These are phyloP conservation scores for Aureobasidium subglaciale DNA, from an alignment of 2,329 filamentous ascomycete genomes.

Conservation along the genomic window DNA sequence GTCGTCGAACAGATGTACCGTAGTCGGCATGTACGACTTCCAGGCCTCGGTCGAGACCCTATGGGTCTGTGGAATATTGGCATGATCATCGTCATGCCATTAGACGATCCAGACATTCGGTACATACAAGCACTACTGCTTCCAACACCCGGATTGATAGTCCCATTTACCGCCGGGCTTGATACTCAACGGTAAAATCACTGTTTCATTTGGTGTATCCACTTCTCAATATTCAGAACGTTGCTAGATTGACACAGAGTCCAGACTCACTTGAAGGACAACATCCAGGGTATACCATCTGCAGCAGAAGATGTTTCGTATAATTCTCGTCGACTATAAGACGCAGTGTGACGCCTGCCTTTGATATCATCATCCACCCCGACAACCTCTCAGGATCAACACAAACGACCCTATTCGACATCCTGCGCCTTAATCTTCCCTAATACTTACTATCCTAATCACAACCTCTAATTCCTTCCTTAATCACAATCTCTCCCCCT, in stretches of 20 bases:
- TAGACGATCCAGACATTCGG: neutral
- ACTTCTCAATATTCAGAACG: constrained; percentile 4
- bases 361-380: neutral
- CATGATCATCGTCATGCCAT: neutral
- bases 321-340: neutral
- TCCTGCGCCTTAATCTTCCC: neutral
- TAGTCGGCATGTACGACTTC: neutral
- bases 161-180: neutral
- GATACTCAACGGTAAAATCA: neutral
- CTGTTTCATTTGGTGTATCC: neutral
- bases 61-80: neutral
- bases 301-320: neutral
- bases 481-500: neutral
- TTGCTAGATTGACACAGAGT: constrained; percentile 3
- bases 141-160: neutral
- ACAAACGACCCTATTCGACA: neutral
- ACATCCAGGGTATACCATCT: neutral
- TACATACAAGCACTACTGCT: neutral
- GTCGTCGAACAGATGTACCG: neutral
- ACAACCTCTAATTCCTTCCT: neutral
- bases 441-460: neutral
- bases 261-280: constrained; percentile 1
- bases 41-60: neutral
- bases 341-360: neutral
- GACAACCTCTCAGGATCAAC: constrained; percentile 2